A percentile compares a stretch with the other conserved stretches of the same genome.
Evolutionary conservation across 805 yeast species (phyloP).

Genomic region (Ogataea neopini): DNA sequence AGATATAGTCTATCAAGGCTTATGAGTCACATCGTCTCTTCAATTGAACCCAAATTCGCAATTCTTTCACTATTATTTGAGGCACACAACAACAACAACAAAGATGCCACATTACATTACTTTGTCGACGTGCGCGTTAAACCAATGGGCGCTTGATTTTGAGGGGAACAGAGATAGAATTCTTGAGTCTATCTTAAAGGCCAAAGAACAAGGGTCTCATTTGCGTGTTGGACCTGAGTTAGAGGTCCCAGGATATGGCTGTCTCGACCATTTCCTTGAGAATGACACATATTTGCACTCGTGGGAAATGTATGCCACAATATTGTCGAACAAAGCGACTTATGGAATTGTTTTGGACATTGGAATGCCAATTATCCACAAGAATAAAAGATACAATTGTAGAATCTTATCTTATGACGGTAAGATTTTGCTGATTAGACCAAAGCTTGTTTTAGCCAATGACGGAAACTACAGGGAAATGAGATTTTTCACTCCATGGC

Average conservation of each 20-base stretch:
- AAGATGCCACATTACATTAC: slow-evolving; percentile 85
- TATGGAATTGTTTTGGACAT: slow-evolving; percentile 81
- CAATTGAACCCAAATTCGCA: too few species aligned
- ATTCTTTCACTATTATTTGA: too few species aligned
- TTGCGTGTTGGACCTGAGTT: slow-evolving; percentile 96
- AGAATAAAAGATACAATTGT: slow-evolving; percentile 88
- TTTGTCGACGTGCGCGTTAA: slow-evolving; percentile 88
- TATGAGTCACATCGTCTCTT: too few species aligned
- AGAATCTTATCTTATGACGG: slow-evolving; percentile 81
- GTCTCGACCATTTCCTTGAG: slow-evolving; percentile 91
- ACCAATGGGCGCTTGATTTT: slow-evolving; percentile 98
- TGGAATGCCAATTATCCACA: slow-evolving; percentile 93
- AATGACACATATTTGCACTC: slow-evolving; percentile 85
- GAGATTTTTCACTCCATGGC: slow-evolving; percentile 97
- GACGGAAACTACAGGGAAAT: slow-evolving; percentile 98
- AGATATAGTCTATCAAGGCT: too few species aligned
- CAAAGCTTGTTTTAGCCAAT: slow-evolving; percentile 90
- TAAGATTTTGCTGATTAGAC: slow-evolving; percentile 80
- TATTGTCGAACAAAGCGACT: slow-evolving; percentile 66
- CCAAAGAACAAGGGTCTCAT: slow-evolving; percentile 73
- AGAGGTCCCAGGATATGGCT: slow-evolving; percentile 93
- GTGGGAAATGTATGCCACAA: slow-evolving; percentile 91
- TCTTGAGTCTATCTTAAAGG: slow-evolving; percentile 71
- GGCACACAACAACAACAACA: slow-evolving; percentile 1
- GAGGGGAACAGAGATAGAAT: slow-evolving; percentile 96